These are phyloP conservation scores for Daedaleopsis sinensis DNA, from an alignment of 768 basidiomycete species.

Conservation along the genomic window DNA sequence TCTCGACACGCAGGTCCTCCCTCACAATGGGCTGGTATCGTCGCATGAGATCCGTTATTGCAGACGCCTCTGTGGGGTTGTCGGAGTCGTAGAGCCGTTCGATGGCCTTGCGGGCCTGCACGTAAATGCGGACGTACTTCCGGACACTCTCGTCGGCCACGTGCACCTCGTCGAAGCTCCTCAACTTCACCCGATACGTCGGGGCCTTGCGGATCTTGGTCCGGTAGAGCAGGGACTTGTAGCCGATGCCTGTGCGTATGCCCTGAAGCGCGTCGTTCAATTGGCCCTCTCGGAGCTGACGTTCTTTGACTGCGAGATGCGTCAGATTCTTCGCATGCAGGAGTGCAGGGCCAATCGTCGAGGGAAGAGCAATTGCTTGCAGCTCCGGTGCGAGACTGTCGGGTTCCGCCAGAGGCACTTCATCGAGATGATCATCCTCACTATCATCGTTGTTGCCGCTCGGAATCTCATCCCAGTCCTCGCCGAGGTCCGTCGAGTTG, in stretches of 20 bases:
- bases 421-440: too few relatives aligned
- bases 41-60: too few relatives aligned
- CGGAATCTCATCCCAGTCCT: background rate
- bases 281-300: background rate
- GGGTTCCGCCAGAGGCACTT: too few relatives aligned
- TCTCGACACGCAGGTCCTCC: background rate
- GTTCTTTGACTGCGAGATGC: background rate
- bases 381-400: background rate
- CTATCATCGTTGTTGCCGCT: too few relatives aligned
- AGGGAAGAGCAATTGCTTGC: background rate
- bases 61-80: too few relatives aligned
- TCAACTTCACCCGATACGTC: background rate
- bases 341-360: background rate
- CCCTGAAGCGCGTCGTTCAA: background rate
- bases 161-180: background rate
- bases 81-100: background rate
- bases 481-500: background rate
- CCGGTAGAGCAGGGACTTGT: background rate
- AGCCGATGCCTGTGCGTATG: background rate
- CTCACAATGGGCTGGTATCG: background rate
- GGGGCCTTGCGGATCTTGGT: background rate
- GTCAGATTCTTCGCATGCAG: background rate
- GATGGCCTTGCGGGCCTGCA: background rate
- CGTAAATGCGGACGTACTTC: background rate
- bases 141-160: background rate